These are phyloP conservation scores for Euphorbia peplus DNA, from an alignment of 345 rosid genomes.

Conservation along the genomic window DNA sequence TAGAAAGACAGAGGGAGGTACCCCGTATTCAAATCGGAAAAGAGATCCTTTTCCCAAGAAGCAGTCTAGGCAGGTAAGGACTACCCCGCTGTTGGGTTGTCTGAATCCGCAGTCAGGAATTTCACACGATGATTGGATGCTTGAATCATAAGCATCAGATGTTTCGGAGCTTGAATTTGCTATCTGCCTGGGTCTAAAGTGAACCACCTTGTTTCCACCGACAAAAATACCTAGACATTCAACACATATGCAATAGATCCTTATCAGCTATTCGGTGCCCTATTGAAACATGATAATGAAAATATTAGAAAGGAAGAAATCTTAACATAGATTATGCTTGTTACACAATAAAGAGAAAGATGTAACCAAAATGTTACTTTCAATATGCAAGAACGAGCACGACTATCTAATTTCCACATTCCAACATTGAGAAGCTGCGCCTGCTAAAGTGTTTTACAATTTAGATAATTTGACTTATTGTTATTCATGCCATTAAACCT, in stretches of 20 bases:
- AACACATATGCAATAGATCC: too few species aligned
- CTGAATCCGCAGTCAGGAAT: constrained; percentile 91
- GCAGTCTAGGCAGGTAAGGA: constrained; percentile 88
- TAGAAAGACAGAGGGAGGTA: constrained; percentile 61
- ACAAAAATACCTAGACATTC: constrained; percentile 65
- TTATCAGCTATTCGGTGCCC: not conserved
- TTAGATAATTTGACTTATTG: not conserved
- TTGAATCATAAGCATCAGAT: constrained; percentile 42
- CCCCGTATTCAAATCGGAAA: constrained; percentile 76
- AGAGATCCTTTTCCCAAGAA: constrained; percentile 74
- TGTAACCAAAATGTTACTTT: not conserved
- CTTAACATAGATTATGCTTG: not conserved
- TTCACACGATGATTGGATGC: constrained; percentile 50
- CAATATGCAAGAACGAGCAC: not conserved
- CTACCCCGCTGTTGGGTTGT: constrained; percentile 72
- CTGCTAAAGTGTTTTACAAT: not conserved
- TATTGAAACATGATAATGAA: not conserved
- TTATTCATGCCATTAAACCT: not conserved
- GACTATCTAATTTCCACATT: not conserved
- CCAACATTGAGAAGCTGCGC: not conserved
- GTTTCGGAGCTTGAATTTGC: constrained; percentile 34
- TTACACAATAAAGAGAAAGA: not conserved
- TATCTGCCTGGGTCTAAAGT: constrained; percentile 69
- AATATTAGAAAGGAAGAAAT: not conserved
- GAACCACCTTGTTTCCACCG: constrained; percentile 98